Percentiles rank a stretch among this genome's conserved stretches.
Conservation (phyloP, 352 stramenopile genomes). For the Phytopythium helicoides region DNA sequence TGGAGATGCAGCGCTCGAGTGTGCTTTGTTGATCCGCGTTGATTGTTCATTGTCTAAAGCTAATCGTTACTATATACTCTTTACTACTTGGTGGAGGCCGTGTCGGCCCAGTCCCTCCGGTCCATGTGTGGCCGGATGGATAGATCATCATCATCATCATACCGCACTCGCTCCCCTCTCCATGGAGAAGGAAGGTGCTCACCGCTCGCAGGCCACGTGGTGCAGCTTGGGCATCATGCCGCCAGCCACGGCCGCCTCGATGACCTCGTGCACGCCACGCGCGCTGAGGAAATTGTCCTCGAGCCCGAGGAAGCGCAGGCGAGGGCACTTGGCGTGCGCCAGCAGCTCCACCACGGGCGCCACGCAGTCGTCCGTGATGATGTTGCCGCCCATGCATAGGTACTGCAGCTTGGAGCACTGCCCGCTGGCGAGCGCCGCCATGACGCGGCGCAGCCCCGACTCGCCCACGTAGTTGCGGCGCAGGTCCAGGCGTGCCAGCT, state of each 20-base stretch:
- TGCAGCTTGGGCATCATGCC: conserved; percentile 86
- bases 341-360: conserved; percentile 61
- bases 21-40: too few species aligned
- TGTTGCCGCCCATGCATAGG: conserved; percentile 84
- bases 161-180: too few species aligned
- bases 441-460: conserved; percentile 70
- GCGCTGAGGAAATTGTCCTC: conserved; percentile 84
- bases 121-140: too few species aligned
- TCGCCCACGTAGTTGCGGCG: conserved; percentile 83
- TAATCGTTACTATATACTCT: too few species aligned
- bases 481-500: conserved; percentile 67
- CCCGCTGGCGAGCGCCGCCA: conserved; percentile 48
- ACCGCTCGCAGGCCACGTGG: conserved; percentile 55
- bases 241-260: conserved; percentile 63
- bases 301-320: conserved; percentile 77
- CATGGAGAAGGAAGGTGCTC: too few species aligned
- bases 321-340: conserved; percentile 54
- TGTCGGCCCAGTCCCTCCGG: too few species aligned
- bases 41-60: too few species aligned
- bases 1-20: too few species aligned
- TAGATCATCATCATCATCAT: too few species aligned
- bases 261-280: conserved; percentile 70
- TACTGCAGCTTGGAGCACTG: conserved; percentile 68
- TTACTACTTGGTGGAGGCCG: too few species aligned
- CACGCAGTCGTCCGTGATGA: conserved; percentile 84